phyloP scores from a whole-genome alignment of 2,329 filamentous ascomycete species.

The Fusarium citri region DNA sequence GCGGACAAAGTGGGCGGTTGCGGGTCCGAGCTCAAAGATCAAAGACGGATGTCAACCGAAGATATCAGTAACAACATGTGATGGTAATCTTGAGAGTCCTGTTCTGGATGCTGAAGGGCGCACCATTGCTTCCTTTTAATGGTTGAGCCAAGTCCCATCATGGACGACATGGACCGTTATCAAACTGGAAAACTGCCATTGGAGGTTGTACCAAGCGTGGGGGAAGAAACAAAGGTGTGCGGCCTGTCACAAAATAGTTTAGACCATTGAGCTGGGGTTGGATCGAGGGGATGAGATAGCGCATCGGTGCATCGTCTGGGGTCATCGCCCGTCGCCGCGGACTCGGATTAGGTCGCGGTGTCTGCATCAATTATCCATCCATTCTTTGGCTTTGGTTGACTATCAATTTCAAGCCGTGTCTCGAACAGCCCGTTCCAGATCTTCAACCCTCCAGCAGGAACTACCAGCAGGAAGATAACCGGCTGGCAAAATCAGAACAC shows the following conservation, averaged over 20 bases:
- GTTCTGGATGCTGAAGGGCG: neutral
- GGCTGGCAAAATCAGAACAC: neutral
- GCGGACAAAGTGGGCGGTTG: slow-evolving; percentile 35
- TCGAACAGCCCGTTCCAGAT: neutral
- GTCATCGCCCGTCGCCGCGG: slow-evolving; percentile 1
- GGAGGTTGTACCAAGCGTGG: slow-evolving; percentile 33
- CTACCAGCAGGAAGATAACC: neutral
- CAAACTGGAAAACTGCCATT: slow-evolving; percentile 27
- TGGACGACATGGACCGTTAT: slow-evolving; percentile 26
- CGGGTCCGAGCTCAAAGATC: slow-evolving; percentile 32
- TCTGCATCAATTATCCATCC: neutral
- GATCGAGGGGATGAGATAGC: slow-evolving; percentile 29
- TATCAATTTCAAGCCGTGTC: neutral
- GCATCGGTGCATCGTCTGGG: slow-evolving; percentile 30
- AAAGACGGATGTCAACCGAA: slow-evolving; percentile 23
- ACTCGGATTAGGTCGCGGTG: slow-evolving; percentile 1
- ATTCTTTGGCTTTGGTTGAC: slow-evolving; percentile 1
- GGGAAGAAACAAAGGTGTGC: slow-evolving; percentile 29
- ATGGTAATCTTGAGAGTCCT: slow-evolving; percentile 19
- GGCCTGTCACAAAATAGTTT: slow-evolving; percentile 7
- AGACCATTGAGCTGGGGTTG: slow-evolving; percentile 19
- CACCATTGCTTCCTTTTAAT: slow-evolving; percentile 15
- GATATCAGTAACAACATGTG: slow-evolving; percentile 17
- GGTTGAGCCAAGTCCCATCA: slow-evolving; percentile 16
- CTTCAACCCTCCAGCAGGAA: slow-evolving; percentile 6